Conservation (phyloP, 2,329 filamentous ascomycete species). For the Lecanoromycetidae sp. region DNA sequence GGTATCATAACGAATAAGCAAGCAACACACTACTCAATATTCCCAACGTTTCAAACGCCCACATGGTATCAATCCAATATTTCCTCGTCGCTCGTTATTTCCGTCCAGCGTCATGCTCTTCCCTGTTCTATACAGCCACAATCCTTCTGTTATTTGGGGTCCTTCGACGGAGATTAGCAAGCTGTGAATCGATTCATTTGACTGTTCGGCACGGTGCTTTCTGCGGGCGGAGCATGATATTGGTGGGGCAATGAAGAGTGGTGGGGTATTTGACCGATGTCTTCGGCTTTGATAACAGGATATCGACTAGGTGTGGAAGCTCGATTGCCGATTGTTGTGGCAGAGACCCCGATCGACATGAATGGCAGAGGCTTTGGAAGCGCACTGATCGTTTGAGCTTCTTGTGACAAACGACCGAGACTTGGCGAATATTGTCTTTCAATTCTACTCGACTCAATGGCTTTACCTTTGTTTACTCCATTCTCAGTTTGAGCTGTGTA, state of each 20-base stretch:
- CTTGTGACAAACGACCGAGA: constrained; percentile 1
- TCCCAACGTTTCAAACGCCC: background rate
- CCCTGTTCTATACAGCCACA: background rate
- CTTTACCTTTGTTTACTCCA: background rate
- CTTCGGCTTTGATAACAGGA: constrained; percentile 14
- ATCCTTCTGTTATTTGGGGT: background rate
- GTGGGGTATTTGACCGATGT: constrained; percentile 1
- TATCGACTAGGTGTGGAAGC: constrained; percentile 12
- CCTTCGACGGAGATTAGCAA: background rate
- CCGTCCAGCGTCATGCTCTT: background rate
- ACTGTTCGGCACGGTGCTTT: constrained; percentile 5
- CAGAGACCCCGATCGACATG: constrained; percentile 4
- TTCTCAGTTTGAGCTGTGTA: background rate
- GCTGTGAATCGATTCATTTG: background rate
- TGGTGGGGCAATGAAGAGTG: constrained; percentile 14
- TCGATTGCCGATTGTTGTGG: background rate
- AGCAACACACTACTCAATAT: background rate
- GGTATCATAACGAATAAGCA: background rate
- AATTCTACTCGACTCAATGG: background rate
- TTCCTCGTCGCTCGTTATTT: background rate
- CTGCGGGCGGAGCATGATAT: constrained; percentile 9
- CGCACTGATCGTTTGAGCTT: constrained; percentile 3
- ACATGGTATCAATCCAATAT: background rate
- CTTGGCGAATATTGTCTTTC: background rate
- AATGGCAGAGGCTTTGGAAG: constrained; percentile 14